Evolutionary conservation across 345 rosid species (phyloP).

Genomic region (Geranium rotundifolium): DNA sequence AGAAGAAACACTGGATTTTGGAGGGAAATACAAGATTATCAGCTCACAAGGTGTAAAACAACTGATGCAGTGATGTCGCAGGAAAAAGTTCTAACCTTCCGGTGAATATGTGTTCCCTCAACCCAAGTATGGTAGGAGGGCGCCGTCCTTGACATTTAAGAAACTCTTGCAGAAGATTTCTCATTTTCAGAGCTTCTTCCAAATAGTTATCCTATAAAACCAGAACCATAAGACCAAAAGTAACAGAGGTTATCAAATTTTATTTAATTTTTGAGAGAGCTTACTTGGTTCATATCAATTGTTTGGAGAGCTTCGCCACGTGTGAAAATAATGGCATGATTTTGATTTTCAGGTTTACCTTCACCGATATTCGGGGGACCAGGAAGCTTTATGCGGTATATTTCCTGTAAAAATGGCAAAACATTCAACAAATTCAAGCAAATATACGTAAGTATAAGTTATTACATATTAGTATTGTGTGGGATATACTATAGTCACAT

Average conservation of each 20-base stretch:
- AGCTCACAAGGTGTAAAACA: neutral
- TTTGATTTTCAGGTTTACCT: slow-evolving; percentile 98
- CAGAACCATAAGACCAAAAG: slow-evolving; percentile 15
- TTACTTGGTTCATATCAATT: slow-evolving; percentile 95
- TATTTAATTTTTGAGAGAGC: slow-evolving; percentile 11
- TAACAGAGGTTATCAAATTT: slow-evolving; percentile 3
- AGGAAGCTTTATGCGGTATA: slow-evolving; percentile 88
- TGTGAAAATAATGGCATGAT: slow-evolving; percentile 80
- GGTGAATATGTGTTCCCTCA: slow-evolving; percentile 90
- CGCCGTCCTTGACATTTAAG: slow-evolving; percentile 52
- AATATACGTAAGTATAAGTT: neutral
- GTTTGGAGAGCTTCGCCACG: slow-evolving; percentile 96
- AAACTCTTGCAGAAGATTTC: slow-evolving; percentile 92
- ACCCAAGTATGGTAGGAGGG: slow-evolving; percentile 83
- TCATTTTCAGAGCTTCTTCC: slow-evolving; percentile 96
- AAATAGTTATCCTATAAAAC: slow-evolving; percentile 64
- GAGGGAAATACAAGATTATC: slow-evolving; percentile 4
- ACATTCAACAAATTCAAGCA: neutral
- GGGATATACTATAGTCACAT: neutral
- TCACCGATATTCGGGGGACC: slow-evolving; percentile 91
- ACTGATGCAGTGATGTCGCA: neutral
- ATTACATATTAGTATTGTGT: neutral
- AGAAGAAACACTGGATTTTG: slow-evolving; percentile 76
- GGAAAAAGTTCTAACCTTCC: slow-evolving; percentile 49
- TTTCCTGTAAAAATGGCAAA: slow-evolving; percentile 34